phyloP scores from a whole-genome alignment of 495 filamentous ascomycete genomes.

The Cenococcum geophilum region DNA sequence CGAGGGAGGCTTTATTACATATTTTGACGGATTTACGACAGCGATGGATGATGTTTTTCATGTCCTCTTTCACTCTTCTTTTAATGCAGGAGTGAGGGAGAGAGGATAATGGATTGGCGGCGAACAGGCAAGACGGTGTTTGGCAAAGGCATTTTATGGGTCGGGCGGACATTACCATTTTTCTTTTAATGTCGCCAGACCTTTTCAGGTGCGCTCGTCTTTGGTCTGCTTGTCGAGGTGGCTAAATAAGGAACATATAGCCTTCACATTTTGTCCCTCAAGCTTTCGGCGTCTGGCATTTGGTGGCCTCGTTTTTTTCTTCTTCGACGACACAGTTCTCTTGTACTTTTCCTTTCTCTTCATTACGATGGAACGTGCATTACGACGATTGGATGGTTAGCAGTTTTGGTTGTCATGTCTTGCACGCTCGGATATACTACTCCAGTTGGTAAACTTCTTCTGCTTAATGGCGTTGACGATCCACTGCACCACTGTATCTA shows the following conservation, averaged over 20 bases:
- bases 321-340: background rate
- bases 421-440: background rate
- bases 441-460: background rate
- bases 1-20: background rate
- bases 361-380: background rate
- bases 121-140: background rate
- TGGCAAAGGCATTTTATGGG: background rate
- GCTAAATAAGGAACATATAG: background rate
- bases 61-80: constrained; percentile 1
- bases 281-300: background rate
- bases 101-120: constrained; percentile 2
- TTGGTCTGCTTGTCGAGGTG: background rate
- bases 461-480: background rate
- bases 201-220: background rate
- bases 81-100: constrained; percentile 6
- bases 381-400: background rate
- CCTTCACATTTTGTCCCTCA: background rate
- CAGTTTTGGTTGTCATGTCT: background rate
- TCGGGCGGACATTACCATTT: background rate
- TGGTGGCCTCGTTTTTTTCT: background rate
- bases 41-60: constrained; percentile 3
- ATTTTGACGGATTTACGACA: background rate
- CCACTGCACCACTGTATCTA: too few relatives aligned
- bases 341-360: background rate
- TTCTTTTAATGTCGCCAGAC: background rate